Percentiles rank a stretch among this genome's conserved stretches.
Evolutionary conservation across 768 basidiomycete genomes (phyloP).

Genomic region (Daedaleopsis sinensis): DNA sequence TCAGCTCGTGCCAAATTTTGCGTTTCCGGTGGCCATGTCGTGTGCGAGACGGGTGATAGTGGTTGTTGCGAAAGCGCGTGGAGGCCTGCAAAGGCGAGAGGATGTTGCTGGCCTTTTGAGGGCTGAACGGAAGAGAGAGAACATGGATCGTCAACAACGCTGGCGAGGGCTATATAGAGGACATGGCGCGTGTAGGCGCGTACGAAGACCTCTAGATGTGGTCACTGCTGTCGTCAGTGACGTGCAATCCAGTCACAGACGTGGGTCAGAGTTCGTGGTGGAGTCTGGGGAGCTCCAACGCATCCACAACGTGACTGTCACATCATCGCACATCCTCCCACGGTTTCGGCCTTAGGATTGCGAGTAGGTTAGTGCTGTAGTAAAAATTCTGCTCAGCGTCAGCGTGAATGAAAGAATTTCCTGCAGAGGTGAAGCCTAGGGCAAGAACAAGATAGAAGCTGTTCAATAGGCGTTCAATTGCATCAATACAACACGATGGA

Average conservation of each 20-base stretch:
- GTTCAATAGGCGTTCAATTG: neutral
- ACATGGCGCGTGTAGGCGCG: conserved; percentile 1
- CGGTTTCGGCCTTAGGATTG: neutral
- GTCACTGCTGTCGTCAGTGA: conserved; percentile 5
- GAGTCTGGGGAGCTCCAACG: conserved; percentile 1
- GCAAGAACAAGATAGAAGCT: no score
- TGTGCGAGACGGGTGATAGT: neutral
- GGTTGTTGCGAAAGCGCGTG: conserved; percentile 1
- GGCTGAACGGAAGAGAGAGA: conserved; percentile 9
- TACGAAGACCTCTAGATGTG: neutral
- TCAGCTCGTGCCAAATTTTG: conserved; percentile 19
- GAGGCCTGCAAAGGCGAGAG: neutral
- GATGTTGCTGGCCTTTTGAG: conserved; percentile 2
- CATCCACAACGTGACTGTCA: conserved; percentile 16
- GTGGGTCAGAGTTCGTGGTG: neutral
- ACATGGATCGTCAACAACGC: neutral
- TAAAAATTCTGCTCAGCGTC: no score
- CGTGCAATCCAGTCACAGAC: neutral
- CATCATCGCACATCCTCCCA: neutral
- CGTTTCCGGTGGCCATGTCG: conserved; percentile 22
- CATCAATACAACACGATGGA: conserved; percentile 19
- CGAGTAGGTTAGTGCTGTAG: no score
- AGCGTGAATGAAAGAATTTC: no score
- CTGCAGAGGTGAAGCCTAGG: no score
- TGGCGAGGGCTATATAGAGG: neutral